Evolutionary conservation across 306 rosid species (phyloP).

Genomic region (Purshia tridentata): DNA sequence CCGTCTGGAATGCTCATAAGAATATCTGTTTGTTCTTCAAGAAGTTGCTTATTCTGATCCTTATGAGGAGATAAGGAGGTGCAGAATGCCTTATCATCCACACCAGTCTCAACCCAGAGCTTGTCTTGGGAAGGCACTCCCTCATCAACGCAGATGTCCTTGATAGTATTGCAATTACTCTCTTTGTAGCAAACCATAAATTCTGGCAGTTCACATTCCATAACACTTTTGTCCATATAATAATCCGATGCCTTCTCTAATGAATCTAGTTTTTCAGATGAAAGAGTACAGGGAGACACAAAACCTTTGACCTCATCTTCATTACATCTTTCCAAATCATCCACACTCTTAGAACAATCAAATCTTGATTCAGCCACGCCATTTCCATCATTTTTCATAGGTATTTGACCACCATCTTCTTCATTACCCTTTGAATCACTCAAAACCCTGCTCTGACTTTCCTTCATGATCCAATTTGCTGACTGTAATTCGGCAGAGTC

Average conservation of each 20-base stretch:
- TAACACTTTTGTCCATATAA: conserved; percentile 52
- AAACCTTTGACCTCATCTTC: conserved; percentile 24
- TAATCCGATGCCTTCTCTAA: conserved; percentile 34
- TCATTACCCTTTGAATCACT: conserved; percentile 35
- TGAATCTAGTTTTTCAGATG: conserved; percentile 38
- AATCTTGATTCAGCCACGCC: conserved; percentile 26
- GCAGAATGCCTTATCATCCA: conserved; percentile 36
- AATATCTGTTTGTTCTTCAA: conserved; percentile 31
- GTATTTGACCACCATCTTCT: conserved; percentile 28
- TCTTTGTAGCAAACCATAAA: conserved; percentile 56
- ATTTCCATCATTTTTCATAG: conserved; percentile 26
- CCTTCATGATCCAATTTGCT: conserved; percentile 39
- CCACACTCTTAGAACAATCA: conserved; percentile 17
- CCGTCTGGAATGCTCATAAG: conserved; percentile 14
- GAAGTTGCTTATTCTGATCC: conserved; percentile 20
- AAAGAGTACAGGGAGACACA: conserved; percentile 34
- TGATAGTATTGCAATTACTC: conserved; percentile 49
- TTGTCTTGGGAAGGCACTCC: conserved; percentile 53
- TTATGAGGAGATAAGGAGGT: conserved; percentile 29
- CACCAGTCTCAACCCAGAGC: conserved; percentile 39
- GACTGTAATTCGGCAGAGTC: conserved; percentile 41
- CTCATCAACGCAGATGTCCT: conserved; percentile 83
- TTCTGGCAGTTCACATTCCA: conserved; percentile 64
- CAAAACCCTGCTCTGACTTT: conserved; percentile 29
- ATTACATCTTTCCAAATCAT: conserved; percentile 28